phyloP scores from a whole-genome alignment of 106 monocot genomes.

The Phalaenopsis aphrodite region DNA sequence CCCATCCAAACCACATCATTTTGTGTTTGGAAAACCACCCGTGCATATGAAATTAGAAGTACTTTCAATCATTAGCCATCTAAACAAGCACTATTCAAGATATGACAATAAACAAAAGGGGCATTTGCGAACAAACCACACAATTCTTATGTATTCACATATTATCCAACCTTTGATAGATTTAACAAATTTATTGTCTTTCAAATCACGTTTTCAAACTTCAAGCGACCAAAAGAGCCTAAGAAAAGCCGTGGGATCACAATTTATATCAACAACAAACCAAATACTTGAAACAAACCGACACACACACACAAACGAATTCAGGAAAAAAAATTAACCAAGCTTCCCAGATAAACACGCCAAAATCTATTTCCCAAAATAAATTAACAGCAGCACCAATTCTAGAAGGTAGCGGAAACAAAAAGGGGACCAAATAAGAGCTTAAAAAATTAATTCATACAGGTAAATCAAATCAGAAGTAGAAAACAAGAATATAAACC shows the following conservation, averaged over 20 bases:
- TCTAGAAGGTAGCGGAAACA: neutral
- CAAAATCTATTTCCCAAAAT: neutral
- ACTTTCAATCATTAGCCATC: neutral
- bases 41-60: constrained; percentile 12
- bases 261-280: neutral
- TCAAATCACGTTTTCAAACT: neutral
- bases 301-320: neutral
- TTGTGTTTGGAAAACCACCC: constrained; percentile 83
- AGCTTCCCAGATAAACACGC: neutral
- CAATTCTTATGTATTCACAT: neutral
- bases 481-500: neutral
- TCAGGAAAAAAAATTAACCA: neutral
- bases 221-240: neutral
- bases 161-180: neutral
- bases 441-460: neutral
- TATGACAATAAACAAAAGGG: neutral
- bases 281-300: neutral
- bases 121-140: constrained; percentile 19
- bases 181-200: neutral
- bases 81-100: neutral
- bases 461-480: neutral
- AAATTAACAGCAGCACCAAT: neutral
- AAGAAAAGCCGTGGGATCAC: neutral
- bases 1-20: constrained; percentile 82
- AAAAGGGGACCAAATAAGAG: neutral